Evolutionary conservation across 371 early-diverging fungal species (phyloP), one percentile per base, ranked within the genome.

Genomic region (Coemansia sp.): DNA sequence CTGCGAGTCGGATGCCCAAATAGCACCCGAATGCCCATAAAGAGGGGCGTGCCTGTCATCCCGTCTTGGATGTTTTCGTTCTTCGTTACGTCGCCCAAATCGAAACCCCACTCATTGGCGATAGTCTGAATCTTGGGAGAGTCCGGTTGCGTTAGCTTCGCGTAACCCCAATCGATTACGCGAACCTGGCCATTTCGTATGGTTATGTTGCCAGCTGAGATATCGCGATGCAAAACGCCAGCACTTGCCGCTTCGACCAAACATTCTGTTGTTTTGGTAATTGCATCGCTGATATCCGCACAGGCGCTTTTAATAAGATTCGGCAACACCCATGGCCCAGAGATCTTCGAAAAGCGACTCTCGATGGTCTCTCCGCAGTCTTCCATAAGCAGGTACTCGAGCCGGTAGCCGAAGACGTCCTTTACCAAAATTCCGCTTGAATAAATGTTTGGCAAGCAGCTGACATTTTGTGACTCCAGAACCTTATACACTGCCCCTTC

Each of bases 351-450:
- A 37, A 37, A 37, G 37, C 11, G 37, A 9, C 37, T 3, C 0
- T 37, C 37, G 11, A 37, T 3, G 11, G 37, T 6, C 47, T 47
- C 47, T 3, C 47, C 47, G 18, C 47, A 47, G 18, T 47, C 14
- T 18, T 47, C 47, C 47, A 47, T 47, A 8, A 47, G 18, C 6
- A 47, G 2, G 18, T 47, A 47, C 16, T 47, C 47, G 3, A 47
- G 47, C 47, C 47, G 47, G 47, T 47, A 47, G 16, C 47, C 47
- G 7, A 47, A 16, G 18, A 47, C 5, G 6, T 47, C 1, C 18
- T 47, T 18, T n/a, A 47, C 47, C 47, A 47, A 18, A 47, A 47
- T 47, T 47, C 47, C 47, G 47, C 47, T 47, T 47, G 47, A 47
- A 47, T 47, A 18, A 2, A n/a, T 47, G 18, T n/a, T 47, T 16